phyloP scores from a whole-genome alignment of 768 basidiomycete species.

The Leucosporidium yakuticum region DNA sequence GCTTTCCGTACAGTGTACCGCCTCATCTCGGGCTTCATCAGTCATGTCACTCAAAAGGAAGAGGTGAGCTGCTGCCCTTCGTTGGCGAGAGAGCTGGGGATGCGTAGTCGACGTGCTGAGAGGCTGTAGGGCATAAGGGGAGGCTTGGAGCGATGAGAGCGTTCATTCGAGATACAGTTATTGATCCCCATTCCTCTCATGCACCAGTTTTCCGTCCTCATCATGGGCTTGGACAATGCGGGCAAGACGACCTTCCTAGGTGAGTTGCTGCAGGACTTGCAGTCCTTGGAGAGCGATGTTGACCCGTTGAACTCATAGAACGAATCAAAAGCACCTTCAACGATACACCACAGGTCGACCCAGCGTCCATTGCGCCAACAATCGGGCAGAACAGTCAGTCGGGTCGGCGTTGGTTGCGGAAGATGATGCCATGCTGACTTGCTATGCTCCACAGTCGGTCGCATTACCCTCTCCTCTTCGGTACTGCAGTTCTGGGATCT shows the following conservation, averaged over 20 bases:
- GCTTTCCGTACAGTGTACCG: conserved; percentile 56
- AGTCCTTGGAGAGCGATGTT: too few relatives aligned
- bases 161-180: background rate
- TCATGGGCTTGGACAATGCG: conserved; percentile 85
- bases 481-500: conserved; percentile 96
- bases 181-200: conserved; percentile 44
- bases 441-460: conserved; percentile 59
- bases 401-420: background rate
- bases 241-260: conserved; percentile 60
- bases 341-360: conserved; percentile 73
- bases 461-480: conserved; percentile 85
- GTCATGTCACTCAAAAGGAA: conserved; percentile 67
- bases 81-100: background rate
- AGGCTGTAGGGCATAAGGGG: too few relatives aligned
- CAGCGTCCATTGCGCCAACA: conserved; percentile 91
- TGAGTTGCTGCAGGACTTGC: too few relatives aligned
- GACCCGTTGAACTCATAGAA: conserved; percentile 46
- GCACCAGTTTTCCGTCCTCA: conserved; percentile 88
- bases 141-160: background rate
- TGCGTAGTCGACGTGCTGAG: background rate
- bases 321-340: conserved; percentile 91
- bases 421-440: too few relatives aligned
- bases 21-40: conserved; percentile 82
- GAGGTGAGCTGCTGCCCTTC: conserved; percentile 14
- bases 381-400: conserved; percentile 91